Evolutionary conservation across 768 basidiomycete genomes (phyloP).

Genomic region (Termitomyces sp.): DNA sequence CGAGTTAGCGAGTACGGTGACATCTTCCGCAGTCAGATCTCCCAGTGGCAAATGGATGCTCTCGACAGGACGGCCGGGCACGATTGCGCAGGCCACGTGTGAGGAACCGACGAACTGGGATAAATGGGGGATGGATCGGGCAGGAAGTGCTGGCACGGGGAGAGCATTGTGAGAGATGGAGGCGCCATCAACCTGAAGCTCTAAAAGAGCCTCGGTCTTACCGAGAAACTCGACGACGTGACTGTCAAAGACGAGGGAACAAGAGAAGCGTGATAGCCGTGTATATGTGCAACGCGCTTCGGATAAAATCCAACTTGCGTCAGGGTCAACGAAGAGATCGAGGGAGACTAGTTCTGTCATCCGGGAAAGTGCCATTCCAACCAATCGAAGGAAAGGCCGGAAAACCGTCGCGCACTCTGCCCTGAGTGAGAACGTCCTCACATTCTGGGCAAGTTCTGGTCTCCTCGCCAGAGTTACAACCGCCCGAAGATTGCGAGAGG

Average conservation of each 20-base stretch:
- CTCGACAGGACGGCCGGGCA: slow-evolving; percentile 65
- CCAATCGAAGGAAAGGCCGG: slow-evolving; percentile 43
- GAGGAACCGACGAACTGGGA: slow-evolving; percentile 62
- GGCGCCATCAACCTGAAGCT: slow-evolving; percentile 53
- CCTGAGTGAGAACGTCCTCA: slow-evolving; percentile 59
- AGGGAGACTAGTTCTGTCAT: slow-evolving; percentile 64
- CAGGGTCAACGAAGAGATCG: slow-evolving; percentile 50
- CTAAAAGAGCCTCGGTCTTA: slow-evolving; percentile 49
- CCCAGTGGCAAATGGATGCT: slow-evolving; percentile 61
- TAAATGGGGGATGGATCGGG: slow-evolving; percentile 38
- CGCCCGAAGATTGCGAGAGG: slow-evolving; percentile 43
- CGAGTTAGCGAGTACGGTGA: slow-evolving; percentile 47
- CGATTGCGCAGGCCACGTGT: slow-evolving; percentile 48
- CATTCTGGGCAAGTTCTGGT: slow-evolving; percentile 56
- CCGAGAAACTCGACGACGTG: slow-evolving; percentile 58
- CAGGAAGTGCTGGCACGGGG: slow-evolving; percentile 35
- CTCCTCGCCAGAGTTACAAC: slow-evolving; percentile 54
- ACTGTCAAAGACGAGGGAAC: slow-evolving; percentile 58
- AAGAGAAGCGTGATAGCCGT: slow-evolving; percentile 52
- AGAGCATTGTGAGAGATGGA: slow-evolving; percentile 23
- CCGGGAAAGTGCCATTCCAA: slow-evolving; percentile 50
- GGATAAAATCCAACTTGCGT: slow-evolving; percentile 53
- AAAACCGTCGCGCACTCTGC: slow-evolving; percentile 42
- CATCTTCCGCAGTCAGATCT: slow-evolving; percentile 54
- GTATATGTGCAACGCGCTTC: slow-evolving; percentile 33